A percentile compares a stretch with the other conserved stretches of the same genome.
These are phyloP conservation scores for Myriosclerotinia duriaeana DNA, from an alignment of 2,329 filamentous ascomycete genomes.

Conservation along the genomic window DNA sequence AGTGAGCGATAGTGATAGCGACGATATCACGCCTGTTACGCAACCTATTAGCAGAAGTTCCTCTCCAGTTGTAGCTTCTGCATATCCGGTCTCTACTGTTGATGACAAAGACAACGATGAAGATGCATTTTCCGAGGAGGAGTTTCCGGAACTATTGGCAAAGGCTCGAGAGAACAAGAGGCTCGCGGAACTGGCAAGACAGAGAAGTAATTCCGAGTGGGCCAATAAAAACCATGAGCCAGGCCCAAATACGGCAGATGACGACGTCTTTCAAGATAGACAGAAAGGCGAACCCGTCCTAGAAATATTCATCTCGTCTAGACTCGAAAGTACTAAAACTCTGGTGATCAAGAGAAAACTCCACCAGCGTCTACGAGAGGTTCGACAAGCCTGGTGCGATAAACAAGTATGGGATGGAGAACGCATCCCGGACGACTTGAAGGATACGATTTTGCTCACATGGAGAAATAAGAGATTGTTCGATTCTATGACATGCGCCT, in stretches of 20 bases:
- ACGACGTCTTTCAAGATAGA: constrained; percentile 29
- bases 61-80: constrained; percentile 2
- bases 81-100: not conserved
- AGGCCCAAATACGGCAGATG: not conserved
- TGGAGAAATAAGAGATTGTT: constrained; percentile 75
- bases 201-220: constrained; percentile 24
- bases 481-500: constrained; percentile 70
- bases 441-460: constrained; percentile 67
- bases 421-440: constrained; percentile 44
- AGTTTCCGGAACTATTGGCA: constrained; percentile 39
- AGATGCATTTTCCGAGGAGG: constrained; percentile 33
- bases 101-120: constrained; percentile 34
- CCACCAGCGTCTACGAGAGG: constrained; percentile 64
- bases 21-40: constrained; percentile 19
- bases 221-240: constrained; percentile 26
- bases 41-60: constrained; percentile 1
- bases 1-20: constrained; percentile 34
- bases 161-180: constrained; percentile 36
- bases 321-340: constrained; percentile 58
- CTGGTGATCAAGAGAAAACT: constrained; percentile 66
- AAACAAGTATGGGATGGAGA: constrained; percentile 54
- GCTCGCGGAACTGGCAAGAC: constrained; percentile 27
- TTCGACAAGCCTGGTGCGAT: constrained; percentile 68
- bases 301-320: constrained; percentile 66
- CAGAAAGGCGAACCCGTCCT: constrained; percentile 43